phyloP scores from a whole-genome alignment of 768 basidiomycete species.

The Amyloporia xantha region DNA sequence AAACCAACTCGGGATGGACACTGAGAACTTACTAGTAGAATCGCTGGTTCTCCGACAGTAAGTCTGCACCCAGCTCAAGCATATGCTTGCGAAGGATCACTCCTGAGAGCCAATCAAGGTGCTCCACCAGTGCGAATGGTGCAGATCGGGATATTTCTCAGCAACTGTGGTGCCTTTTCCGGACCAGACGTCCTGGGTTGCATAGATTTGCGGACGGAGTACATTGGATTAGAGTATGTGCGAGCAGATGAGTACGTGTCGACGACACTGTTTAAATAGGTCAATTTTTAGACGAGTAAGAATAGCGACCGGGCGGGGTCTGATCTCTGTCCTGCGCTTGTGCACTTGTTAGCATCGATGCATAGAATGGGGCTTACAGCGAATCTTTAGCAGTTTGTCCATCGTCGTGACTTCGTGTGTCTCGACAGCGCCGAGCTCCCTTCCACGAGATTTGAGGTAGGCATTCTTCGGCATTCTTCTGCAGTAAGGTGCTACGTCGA shows the following conservation, averaged over 20 bases:
- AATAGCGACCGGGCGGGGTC: conserved; percentile 13
- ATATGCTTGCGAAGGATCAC: conserved; percentile 81
- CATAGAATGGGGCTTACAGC: conserved; percentile 31
- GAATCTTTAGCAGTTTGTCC: conserved; percentile 46
- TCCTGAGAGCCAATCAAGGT: conserved; percentile 80
- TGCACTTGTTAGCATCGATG: background rate
- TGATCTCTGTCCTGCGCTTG: conserved; percentile 9
- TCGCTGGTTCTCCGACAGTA: conserved; percentile 52
- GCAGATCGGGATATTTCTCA: conserved; percentile 45
- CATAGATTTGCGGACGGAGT: conserved; percentile 20
- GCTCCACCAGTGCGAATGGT: conserved; percentile 76
- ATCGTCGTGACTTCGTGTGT: conserved; percentile 52
- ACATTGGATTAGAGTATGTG: conserved; percentile 53
- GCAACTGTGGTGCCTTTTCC: conserved; percentile 13
- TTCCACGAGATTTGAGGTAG: conserved; percentile 10
- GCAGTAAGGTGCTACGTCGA: conserved; percentile 6
- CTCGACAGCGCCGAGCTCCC: conserved; percentile 25
- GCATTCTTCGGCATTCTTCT: conserved; percentile 8
- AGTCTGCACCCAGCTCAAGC: conserved; percentile 56
- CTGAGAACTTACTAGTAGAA: conserved; percentile 37
- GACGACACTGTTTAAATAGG: conserved; percentile 39
- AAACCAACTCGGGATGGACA: background rate
- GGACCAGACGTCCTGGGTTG: conserved; percentile 1
- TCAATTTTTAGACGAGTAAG: conserved; percentile 10
- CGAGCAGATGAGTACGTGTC: conserved; percentile 49